Percentiles rank a stretch among this genome's conserved stretches.
phyloP scores from a whole-genome alignment of 2,329 filamentous ascomycete genomes.

The Fusarium graminum region DNA sequence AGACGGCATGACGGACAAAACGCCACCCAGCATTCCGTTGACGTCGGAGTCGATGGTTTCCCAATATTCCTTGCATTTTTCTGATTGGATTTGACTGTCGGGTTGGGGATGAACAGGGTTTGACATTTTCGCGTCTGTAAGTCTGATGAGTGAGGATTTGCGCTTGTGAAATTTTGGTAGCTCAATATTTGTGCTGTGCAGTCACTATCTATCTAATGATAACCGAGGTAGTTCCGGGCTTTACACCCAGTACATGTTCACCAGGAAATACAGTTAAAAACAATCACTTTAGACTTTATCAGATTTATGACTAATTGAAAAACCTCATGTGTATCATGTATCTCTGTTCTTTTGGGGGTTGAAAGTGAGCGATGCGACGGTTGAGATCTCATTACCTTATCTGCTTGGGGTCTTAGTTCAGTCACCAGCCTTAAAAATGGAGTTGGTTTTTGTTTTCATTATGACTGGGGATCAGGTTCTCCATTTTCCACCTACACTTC shows the following conservation, averaged over 20 bases:
- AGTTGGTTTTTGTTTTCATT: too few species aligned
- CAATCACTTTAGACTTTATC: not conserved
- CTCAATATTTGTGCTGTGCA: not conserved
- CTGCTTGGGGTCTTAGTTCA: too few species aligned
- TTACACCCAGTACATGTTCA: not conserved
- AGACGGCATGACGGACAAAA: conserved; percentile 76
- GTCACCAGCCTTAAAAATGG: too few species aligned
- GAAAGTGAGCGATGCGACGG: too few species aligned
- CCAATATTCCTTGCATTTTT: conserved; percentile 62
- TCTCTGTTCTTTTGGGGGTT: too few species aligned
- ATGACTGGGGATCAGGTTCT: too few species aligned
- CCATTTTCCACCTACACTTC: too few species aligned
- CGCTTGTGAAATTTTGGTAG: not conserved
- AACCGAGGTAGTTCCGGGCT: not conserved
- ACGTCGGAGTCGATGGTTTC: conserved; percentile 59
- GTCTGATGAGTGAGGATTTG: not conserved
- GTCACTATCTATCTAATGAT: rapidly evolving
- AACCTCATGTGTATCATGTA: too few species aligned
- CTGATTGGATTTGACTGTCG: conserved; percentile 54
- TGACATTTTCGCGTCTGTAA: conserved; percentile 15
- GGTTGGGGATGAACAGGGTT: conserved; percentile 5
- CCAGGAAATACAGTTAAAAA: too few species aligned
- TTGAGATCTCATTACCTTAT: too few species aligned
- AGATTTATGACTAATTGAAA: too few species aligned
- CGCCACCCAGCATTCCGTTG: conserved; percentile 87